Evolutionary conservation across 2,329 filamentous ascomycete species (phyloP).

Genomic region (Ceratocystiopsis brevicomis): DNA sequence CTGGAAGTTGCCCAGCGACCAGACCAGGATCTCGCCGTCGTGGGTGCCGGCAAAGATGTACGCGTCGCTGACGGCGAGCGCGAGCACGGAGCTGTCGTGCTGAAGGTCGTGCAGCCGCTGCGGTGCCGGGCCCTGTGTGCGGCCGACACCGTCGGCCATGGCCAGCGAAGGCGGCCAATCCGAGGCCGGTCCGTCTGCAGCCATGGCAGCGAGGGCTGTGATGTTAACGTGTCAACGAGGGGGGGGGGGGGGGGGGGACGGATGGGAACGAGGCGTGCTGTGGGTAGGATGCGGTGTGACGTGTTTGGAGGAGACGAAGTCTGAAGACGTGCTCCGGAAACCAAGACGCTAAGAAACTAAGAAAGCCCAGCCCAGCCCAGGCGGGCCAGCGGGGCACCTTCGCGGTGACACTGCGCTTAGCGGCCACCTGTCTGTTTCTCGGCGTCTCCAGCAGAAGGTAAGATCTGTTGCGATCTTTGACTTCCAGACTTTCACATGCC

Average conservation of each 20-base stretch:
- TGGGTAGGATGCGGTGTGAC: too few relatives aligned
- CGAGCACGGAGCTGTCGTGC: slow-evolving; percentile 63
- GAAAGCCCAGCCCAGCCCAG: too few relatives aligned
- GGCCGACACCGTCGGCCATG: slow-evolving; percentile 6
- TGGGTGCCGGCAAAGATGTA: slow-evolving; percentile 86
- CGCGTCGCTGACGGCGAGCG: slow-evolving; percentile 60
- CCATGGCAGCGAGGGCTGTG: slow-evolving; percentile 5
- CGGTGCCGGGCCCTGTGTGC: slow-evolving; percentile 22
- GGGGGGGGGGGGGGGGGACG: too few relatives aligned
- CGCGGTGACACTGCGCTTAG: too few relatives aligned
- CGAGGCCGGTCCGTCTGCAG: slow-evolving; percentile 4
- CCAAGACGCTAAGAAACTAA: too few relatives aligned
- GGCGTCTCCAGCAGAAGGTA: too few relatives aligned
- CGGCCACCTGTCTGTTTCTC: too few relatives aligned
- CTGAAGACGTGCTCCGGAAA: too few relatives aligned
- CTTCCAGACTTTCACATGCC: too few relatives aligned
- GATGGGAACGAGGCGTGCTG: too few relatives aligned
- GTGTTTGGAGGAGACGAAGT: too few relatives aligned
- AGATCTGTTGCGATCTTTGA: neutral
- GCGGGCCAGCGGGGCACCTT: too few relatives aligned
- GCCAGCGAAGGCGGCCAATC: slow-evolving; percentile 9
- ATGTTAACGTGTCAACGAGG: neutral
- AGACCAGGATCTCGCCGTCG: slow-evolving; percentile 81
- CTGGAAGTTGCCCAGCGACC: slow-evolving; percentile 77
- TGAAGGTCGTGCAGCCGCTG: slow-evolving; percentile 54